phyloP scores from a whole-genome alignment of 2,329 filamentous ascomycete genomes.

The Claviceps africana region DNA sequence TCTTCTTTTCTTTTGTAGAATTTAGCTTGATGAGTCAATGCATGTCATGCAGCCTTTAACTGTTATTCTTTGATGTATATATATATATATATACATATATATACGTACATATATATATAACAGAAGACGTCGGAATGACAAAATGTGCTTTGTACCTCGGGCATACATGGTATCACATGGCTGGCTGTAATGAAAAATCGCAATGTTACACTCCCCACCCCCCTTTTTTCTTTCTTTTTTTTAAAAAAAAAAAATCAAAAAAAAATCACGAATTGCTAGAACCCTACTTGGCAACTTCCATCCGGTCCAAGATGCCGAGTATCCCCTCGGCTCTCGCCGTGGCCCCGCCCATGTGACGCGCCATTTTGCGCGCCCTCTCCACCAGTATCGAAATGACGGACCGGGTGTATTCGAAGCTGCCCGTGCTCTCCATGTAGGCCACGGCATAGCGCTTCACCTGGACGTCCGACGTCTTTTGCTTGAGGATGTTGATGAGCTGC shows the following conservation, averaged over 20 bases:
- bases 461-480: constrained; percentile 74
- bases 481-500: constrained; percentile 81
- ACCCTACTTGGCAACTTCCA: constrained; percentile 25
- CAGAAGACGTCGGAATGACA: too few relatives aligned
- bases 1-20: neutral
- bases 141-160: too few relatives aligned
- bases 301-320: constrained; percentile 54
- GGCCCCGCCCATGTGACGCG: constrained; percentile 50
- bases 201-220: too few relatives aligned
- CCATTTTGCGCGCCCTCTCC: constrained; percentile 46
- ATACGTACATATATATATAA: too few relatives aligned
- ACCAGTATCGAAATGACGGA: constrained; percentile 51
- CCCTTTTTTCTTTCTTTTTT: too few relatives aligned
- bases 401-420: constrained; percentile 77
- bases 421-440: constrained; percentile 76
- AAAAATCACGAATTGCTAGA: neutral
- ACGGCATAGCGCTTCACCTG: constrained; percentile 89
- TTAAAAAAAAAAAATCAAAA: neutral
- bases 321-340: constrained; percentile 42
- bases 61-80: neutral
- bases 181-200: too few relatives aligned
- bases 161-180: too few relatives aligned
- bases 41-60: too few relatives aligned
- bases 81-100: too few relatives aligned
- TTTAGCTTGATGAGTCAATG: too few relatives aligned